These are phyloP conservation scores for Purshia tridentata DNA, from an alignment of 306 rosid genomes.

Conservation along the genomic window DNA sequence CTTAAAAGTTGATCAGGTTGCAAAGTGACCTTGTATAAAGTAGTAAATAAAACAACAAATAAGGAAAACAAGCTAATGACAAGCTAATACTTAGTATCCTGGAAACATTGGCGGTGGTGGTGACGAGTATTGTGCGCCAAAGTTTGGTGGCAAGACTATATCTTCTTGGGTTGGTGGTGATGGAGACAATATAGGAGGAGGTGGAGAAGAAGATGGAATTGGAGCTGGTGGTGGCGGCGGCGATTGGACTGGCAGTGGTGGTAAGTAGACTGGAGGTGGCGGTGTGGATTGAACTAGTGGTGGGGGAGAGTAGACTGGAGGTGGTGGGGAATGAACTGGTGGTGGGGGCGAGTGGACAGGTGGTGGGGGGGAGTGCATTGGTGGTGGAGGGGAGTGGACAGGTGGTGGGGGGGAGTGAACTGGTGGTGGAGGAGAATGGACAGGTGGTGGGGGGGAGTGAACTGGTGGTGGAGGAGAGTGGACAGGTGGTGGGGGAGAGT, in stretches of 20 bases:
- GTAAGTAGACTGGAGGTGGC: background rate
- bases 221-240: background rate
- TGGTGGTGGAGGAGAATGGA: background rate
- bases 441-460: background rate
- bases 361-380: too few relatives aligned
- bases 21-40: background rate
- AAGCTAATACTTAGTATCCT: slow-evolving; percentile 43
- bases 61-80: background rate
- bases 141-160: slow-evolving; percentile 41
- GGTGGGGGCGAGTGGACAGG: background rate
- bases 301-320: background rate
- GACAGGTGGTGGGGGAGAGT: background rate
- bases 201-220: background rate
- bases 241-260: slow-evolving; percentile 5
- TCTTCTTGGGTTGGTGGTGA: slow-evolving; percentile 12
- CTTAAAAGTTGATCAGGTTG: background rate
- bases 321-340: background rate
- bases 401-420: slow-evolving; percentile 25
- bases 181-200: background rate
- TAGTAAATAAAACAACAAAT: background rate
- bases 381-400: background rate
- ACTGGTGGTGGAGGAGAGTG: background rate
- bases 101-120: slow-evolving; percentile 67
- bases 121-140: slow-evolving; percentile 48
- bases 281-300: background rate